Evolutionary conservation across 768 basidiomycete genomes (phyloP), one percentile per base, ranked within the genome.

Genomic region (Lentinula boryana): DNA sequence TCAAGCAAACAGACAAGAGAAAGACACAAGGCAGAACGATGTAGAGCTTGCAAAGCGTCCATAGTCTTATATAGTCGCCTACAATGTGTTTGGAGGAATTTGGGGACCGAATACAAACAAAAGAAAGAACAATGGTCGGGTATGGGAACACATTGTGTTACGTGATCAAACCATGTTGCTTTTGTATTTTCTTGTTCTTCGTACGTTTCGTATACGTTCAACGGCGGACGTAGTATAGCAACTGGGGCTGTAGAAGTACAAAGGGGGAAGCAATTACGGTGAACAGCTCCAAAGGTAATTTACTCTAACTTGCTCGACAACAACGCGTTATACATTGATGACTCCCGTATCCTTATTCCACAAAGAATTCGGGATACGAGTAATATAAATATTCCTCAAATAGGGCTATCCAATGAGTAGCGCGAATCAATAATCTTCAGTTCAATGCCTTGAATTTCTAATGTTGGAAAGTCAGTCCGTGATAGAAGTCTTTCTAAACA

Each of bases 81-180:
- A 48, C 18, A 48, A 50, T 38, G 12, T 48, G n/a, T 32, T 58
- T 58, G 46, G 46, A 48, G 36, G 12, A 38, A 38, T 36, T 50
- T 50, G 33, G 58, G 31, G 48, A 50, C 27, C 41, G 32, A 31
- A 59, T 49, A 21, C 27, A 27, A 49, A 18, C 32, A 52, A 60
- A 58, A 58, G 40, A 60, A 50, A 52, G 58, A 60, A 60, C 58
- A 60, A 60, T 49, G 58, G 48, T 46, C 51, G 51, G 51, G 31
- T 53, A 38, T 12, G 13, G 23, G 40, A 7, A 40, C 16, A n/a
- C 21, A 59, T 50, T 50, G 41, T 59, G 12, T 58, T 58, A 58
- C 56, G 44, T 58, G 15, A 58, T 48, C 18, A 13, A 13, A 13
- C 8, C 9, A 53, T 40, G 10, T 43, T 31, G 36, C 36, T 56